These are phyloP conservation scores for Peronospora destructor DNA, from an alignment of 352 stramenopile species.

Conservation along the genomic window DNA sequence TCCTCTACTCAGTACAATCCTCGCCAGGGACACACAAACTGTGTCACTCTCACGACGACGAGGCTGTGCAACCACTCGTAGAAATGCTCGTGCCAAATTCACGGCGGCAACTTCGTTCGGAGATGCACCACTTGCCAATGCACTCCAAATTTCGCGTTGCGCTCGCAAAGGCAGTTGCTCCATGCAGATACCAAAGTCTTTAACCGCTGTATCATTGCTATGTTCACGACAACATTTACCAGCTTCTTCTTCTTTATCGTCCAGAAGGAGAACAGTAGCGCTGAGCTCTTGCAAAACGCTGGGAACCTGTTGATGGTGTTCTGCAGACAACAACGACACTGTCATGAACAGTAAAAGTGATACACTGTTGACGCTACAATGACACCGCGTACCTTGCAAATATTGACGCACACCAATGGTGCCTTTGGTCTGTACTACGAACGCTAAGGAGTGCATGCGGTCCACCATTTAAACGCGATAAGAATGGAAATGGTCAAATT, in stretches of 20 bases:
- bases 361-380: background rate
- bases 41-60: constrained; percentile 15
- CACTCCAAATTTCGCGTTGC: constrained; percentile 61
- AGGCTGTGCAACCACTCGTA: constrained; percentile 11
- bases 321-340: constrained; percentile 15
- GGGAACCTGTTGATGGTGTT: constrained; percentile 29
- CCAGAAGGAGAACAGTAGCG: constrained; percentile 16
- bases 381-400: constrained; percentile 25
- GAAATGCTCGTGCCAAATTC: constrained; percentile 21
- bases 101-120: constrained; percentile 4
- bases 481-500: constrained; percentile 2
- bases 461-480: background rate
- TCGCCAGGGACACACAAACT: constrained; percentile 27
- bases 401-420: constrained; percentile 33
- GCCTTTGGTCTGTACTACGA: constrained; percentile 35
- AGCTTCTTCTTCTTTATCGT: background rate
- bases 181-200: constrained; percentile 32
- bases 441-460: constrained; percentile 25
- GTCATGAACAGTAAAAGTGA: background rate
- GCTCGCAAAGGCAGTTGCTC: constrained; percentile 33
- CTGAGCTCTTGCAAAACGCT: constrained; percentile 33
- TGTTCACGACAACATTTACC: background rate
- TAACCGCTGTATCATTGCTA: background rate
- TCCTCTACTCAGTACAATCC: constrained; percentile 18
- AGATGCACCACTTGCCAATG: constrained; percentile 30